Evolutionary conservation across 495 filamentous ascomycete species (phyloP).

Genomic region (Trichoderma reesei): DNA sequence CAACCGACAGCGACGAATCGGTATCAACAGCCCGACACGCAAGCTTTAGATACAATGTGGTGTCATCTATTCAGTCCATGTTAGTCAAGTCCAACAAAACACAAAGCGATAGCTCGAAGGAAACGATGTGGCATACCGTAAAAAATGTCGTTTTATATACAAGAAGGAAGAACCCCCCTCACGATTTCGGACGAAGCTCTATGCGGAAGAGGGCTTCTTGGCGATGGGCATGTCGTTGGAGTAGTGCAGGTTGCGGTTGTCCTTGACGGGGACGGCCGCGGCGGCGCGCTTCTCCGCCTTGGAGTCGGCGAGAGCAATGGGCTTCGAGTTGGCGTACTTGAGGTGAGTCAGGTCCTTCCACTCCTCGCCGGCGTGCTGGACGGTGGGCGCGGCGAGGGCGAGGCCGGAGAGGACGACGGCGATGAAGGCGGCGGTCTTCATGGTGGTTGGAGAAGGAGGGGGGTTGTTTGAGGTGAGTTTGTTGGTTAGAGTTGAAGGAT

Average conservation of each 20-base stretch:
- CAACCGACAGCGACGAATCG: neutral
- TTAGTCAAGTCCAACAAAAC: neutral
- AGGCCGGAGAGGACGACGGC: slow-evolving; percentile 1
- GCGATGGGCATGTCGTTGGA: neutral
- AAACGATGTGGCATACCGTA: neutral
- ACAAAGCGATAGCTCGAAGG: neutral
- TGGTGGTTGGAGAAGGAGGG: neutral
- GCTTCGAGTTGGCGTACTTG: neutral
- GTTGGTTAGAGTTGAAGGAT: neutral
- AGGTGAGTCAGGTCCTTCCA: neutral
- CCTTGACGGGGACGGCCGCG: neutral
- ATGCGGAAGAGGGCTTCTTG: neutral
- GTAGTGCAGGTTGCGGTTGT: neutral
- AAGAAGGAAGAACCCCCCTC: neutral
- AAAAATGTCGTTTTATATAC: neutral
- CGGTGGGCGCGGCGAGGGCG: neutral
- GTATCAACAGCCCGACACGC: neutral
- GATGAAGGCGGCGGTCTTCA: slow-evolving; percentile 4
- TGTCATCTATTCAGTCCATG: neutral
- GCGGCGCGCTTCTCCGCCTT: neutral
- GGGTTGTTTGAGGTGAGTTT: too few relatives aligned
- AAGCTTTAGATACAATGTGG: neutral
- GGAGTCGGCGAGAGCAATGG: neutral
- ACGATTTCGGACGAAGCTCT: neutral
- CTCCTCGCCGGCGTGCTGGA: neutral